phyloP scores from a whole-genome alignment of 768 basidiomycete species.

The Cystoderma amianthinum region DNA sequence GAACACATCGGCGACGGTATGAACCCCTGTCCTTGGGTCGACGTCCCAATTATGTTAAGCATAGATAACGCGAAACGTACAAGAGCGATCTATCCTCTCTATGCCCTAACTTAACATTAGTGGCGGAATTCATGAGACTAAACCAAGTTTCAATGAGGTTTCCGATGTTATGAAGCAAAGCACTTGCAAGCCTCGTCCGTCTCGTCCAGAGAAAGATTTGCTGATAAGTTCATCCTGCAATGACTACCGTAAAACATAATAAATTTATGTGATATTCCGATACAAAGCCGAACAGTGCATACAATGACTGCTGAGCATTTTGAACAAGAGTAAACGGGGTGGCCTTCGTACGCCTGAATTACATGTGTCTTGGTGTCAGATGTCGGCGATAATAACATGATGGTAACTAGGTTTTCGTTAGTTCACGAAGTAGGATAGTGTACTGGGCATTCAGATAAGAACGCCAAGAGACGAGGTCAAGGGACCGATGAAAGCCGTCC shows the following conservation, averaged over 20 bases:
- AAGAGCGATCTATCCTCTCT: conserved; percentile 70
- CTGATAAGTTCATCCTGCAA: conserved; percentile 82
- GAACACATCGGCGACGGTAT: conserved; percentile 76
- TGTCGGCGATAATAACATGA: conserved; percentile 12
- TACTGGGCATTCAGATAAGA: neutral
- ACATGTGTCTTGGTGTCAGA: conserved; percentile 50
- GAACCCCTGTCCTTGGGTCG: conserved; percentile 68
- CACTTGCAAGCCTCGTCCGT: conserved; percentile 75
- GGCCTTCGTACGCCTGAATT: conserved; percentile 53
- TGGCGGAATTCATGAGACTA: conserved; percentile 73
- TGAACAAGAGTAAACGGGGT: conserved; percentile 62
- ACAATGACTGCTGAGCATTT: conserved; percentile 70
- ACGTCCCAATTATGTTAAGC: neutral
- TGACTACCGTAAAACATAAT: conserved; percentile 15
- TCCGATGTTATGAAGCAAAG: neutral
- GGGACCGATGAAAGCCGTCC: conserved; percentile 1
- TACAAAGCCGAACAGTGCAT: conserved; percentile 17
- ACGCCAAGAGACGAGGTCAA: too few relatives aligned
- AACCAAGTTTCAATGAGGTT: neutral
- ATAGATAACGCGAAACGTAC: conserved; percentile 25
- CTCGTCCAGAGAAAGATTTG: conserved; percentile 79
- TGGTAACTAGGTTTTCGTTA: neutral
- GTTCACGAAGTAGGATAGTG: neutral
- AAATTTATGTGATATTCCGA: neutral
- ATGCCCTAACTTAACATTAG: conserved; percentile 66